Conservation (phyloP, 2,329 filamentous ascomycete species). For the Paecilomyces formosus region DNA sequence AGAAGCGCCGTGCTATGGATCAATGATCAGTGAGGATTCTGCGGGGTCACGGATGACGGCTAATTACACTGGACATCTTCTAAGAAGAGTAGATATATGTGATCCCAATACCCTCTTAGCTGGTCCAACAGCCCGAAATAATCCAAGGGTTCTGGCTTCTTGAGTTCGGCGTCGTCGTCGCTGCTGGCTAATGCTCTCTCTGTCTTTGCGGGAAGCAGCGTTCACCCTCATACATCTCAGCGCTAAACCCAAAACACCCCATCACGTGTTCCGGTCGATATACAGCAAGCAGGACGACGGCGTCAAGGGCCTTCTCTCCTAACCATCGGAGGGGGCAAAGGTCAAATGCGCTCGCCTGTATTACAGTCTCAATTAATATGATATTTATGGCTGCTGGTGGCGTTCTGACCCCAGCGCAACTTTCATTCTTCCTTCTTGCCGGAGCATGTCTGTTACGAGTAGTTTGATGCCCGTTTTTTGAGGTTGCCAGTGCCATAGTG, state of each 20-base stretch:
- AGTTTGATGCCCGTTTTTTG: slow-evolving; percentile 3
- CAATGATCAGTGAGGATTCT: slow-evolving; percentile 12
- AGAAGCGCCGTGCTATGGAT: slow-evolving; percentile 70
- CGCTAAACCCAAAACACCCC: neutral
- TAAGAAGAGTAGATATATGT: neutral
- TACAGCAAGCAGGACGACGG: neutral
- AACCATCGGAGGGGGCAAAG: neutral
- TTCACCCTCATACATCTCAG: neutral
- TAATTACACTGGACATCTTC: slow-evolving; percentile 11
- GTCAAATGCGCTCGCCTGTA: neutral
- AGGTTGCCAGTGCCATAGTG: slow-evolving; percentile 6
- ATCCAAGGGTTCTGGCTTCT: neutral
- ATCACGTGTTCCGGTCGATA: neutral
- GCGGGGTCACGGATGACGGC: neutral
- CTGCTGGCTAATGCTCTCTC: neutral
- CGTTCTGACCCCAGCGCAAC: neutral
- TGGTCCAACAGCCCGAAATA: neutral
- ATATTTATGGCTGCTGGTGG: neutral
- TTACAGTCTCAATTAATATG: neutral
- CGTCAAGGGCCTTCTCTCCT: neutral
- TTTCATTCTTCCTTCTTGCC: slow-evolving; percentile 5
- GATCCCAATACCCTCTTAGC: neutral
- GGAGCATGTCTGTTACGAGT: slow-evolving; percentile 1
- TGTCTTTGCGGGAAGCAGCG: neutral
- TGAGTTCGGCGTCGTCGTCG: neutral